Base-by-base conservation (phyloP, 148 eudicot genomes). In the Selenicereus undatus region DNA sequence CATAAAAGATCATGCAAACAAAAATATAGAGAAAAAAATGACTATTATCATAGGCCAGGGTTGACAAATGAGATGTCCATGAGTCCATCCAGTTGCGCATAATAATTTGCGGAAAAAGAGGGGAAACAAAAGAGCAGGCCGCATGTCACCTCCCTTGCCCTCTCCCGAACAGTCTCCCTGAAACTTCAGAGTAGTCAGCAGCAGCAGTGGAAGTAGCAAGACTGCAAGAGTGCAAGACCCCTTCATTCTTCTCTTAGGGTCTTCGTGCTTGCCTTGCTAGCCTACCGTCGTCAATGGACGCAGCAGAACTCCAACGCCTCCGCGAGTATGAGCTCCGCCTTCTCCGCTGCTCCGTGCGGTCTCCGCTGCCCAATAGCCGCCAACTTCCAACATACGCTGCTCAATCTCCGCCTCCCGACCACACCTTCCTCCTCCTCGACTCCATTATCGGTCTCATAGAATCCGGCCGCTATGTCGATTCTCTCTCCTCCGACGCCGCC, bases 321-420 rank as follows among this genome's bases (percentile, higher is more conserved):
- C 94, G 87, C 52, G 10, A 21, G 16, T 87, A 76, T 86, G 98
- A 95, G 87, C 97, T 95, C 62, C 96, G 97, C n/a, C 97, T 95
- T 80, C 86, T 93, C 79, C 97, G 94, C 71, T 95, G 98, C 87
- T 76, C 96, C 12, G 60, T 92, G 3, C 93, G 93, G 5, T 52
- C 89, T 29, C 84, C 78, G 11, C 84, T 83, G 9, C n/a, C 84
- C n/a, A 10, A 42, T 22, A 3, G 43, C 58, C 13, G 14, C 10
- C 32, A 42, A 16, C 3, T 72, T 16, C 42, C 11, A 32, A 65
- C 13, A 26, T 56, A 17, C 52, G 52, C 52, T 11, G 20, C 83
- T 6, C 78, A n/a, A 18, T 58, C 85, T 42, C 72, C 82, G 13
- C 50, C 78, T 11, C 21, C 77, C 64, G 0, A 0, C 56, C 51